A percentile compares a stretch with the other conserved stretches of the same genome.
These are phyloP conservation scores for Pichia sp. DNA, from an alignment of 1,139 yeast genomes.

Conservation along the genomic window DNA sequence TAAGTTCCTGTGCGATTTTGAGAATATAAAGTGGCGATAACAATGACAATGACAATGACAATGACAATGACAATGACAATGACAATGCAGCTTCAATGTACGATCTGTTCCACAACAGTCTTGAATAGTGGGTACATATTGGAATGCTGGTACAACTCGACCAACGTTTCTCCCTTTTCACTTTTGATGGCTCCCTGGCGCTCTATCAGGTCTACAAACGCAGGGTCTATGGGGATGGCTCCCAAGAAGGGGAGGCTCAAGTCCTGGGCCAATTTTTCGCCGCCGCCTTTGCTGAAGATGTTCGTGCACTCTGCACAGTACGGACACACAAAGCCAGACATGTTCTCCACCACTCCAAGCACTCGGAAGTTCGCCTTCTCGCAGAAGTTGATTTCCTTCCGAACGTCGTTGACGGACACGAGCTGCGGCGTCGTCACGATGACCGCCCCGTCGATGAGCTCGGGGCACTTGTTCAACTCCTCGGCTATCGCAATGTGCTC, in stretches of 20 bases:
- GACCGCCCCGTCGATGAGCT: conserved; percentile 80
- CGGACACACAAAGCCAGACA: conserved; percentile 97
- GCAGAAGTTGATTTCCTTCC: conserved; percentile 91
- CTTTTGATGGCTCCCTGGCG: conserved; percentile 37
- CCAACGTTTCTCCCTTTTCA: conserved; percentile 21
- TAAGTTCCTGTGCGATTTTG: background rate
- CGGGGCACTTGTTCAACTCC: conserved; percentile 64
- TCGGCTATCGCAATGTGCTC: conserved; percentile 98
- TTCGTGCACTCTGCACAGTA: conserved; percentile 88
- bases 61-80: background rate
- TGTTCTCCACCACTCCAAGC: conserved; percentile 88
- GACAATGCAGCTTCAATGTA: background rate
- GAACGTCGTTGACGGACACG: conserved; percentile 88
- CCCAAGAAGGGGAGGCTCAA: conserved; percentile 70
- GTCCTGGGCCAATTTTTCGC: conserved; percentile 59
- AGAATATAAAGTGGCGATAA: background rate
- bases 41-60: background rate
- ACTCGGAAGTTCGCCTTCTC: conserved; percentile 75
- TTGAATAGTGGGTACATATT: conserved; percentile 46
- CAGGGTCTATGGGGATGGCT: conserved; percentile 87
- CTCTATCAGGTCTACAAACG: conserved; percentile 81
- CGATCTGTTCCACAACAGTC: conserved; percentile 19
- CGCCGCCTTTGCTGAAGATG: conserved; percentile 95
- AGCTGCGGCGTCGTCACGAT: conserved; percentile 96
- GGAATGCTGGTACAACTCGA: conserved; percentile 37